Evolutionary conservation across 108 stramenopile species (phyloP).

Genomic region (Cyclotella cryptica): DNA sequence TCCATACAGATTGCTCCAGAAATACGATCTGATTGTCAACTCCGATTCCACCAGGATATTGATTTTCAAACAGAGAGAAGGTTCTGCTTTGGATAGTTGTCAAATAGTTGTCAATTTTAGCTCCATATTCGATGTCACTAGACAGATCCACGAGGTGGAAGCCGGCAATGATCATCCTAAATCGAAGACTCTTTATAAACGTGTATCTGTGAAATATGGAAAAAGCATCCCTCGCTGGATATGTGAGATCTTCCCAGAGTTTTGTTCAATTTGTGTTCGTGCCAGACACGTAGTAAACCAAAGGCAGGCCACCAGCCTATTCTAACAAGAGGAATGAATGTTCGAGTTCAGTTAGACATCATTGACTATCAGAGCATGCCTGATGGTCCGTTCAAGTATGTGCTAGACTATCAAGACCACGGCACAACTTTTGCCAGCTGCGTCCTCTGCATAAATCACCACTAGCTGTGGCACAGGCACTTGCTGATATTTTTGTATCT

Average conservation of each 20-base stretch:
- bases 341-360: conserved; percentile 35
- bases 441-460: conserved; percentile 14
- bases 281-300: background rate
- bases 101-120: too few relatives aligned
- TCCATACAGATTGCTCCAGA: too few relatives aligned
- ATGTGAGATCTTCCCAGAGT: background rate
- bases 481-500: background rate
- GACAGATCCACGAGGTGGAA: too few relatives aligned
- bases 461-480: conserved; percentile 10
- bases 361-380: conserved; percentile 49
- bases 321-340: conserved; percentile 29
- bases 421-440: conserved; percentile 12
- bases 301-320: conserved; percentile 18
- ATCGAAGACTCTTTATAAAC: background rate
- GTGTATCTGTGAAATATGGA: background rate
- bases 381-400: conserved; percentile 38
- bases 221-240: background rate
- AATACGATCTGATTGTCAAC: too few relatives aligned
- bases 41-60: too few relatives aligned
- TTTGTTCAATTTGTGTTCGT: background rate
- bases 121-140: too few relatives aligned
- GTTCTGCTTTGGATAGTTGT: too few relatives aligned
- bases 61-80: too few relatives aligned
- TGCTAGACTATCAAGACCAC: conserved; percentile 35
- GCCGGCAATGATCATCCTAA: background rate